These are phyloP conservation scores for Pichia cephalocereana DNA, from an alignment of 805 yeast genomes.

Conservation along the genomic window DNA sequence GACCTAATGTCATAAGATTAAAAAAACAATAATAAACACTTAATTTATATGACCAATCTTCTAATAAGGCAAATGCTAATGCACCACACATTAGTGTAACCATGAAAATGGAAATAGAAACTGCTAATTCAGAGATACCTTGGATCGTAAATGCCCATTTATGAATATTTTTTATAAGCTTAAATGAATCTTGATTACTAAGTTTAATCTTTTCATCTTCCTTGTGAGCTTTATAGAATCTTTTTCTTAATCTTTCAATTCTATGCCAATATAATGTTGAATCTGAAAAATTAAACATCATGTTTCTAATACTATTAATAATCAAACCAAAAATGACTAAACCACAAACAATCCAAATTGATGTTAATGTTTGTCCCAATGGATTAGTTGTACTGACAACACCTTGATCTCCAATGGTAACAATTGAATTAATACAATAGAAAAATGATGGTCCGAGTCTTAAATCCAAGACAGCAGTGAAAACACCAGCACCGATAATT, in stretches of 20 bases:
- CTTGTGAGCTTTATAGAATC: slow-evolving; percentile 12
- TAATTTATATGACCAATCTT: slow-evolving; percentile 64
- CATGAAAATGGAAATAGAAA: slow-evolving; percentile 37
- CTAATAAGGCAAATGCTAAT: slow-evolving; percentile 46
- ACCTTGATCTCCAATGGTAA: slow-evolving; percentile 81
- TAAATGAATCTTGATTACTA: slow-evolving; percentile 41
- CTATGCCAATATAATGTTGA: slow-evolving; percentile 61
- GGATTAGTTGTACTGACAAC: slow-evolving; percentile 40
- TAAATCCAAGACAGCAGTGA: slow-evolving; percentile 35
- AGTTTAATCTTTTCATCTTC: not conserved
- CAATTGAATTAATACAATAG: slow-evolving; percentile 60
- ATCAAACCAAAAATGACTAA: slow-evolving; percentile 67
- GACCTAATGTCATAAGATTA: slow-evolving; percentile 75
- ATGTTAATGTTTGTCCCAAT: slow-evolving; percentile 47
- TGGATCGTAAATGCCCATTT: slow-evolving; percentile 32
- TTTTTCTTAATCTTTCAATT: slow-evolving; percentile 42
- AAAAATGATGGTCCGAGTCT: slow-evolving; percentile 63
- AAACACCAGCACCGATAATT: slow-evolving; percentile 58
- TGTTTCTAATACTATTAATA: slow-evolving; percentile 57
- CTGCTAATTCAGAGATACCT: slow-evolving; percentile 28
- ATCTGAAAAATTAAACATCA: slow-evolving; percentile 50
- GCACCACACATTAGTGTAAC: slow-evolving; percentile 72
- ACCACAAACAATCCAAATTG: slow-evolving; percentile 62
- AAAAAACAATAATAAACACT: slow-evolving; percentile 69
- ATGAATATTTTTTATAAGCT: slow-evolving; percentile 45